Evolutionary conservation across 75 land plant species (phyloP).

Genomic region (Sequoiadendron giganteum): DNA sequence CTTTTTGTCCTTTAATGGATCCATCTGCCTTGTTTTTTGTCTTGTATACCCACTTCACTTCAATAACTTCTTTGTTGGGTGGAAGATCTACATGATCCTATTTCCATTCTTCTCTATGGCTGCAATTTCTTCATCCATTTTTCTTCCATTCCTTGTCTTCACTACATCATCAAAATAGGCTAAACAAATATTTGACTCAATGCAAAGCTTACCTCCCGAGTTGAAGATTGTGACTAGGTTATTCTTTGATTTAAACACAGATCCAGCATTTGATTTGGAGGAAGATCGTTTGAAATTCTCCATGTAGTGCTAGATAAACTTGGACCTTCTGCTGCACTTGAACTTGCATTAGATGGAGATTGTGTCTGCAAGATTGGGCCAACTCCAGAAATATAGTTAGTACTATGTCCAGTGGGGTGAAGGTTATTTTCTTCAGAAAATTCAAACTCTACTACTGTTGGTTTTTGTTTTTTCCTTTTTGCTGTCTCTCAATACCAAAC

Average conservation of each 20-base stretch:
- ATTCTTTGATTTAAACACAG: not conserved
- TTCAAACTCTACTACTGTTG: no score
- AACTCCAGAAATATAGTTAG: no score
- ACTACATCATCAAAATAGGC: not conserved
- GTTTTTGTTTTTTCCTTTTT: no score
- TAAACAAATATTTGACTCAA: not conserved
- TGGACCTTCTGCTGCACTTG: no score
- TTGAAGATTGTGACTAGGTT: not conserved
- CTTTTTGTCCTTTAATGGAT: not conserved
- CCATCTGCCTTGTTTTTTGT: not conserved
- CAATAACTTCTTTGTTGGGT: not conserved
- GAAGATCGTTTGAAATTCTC: not conserved
- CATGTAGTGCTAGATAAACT: no score
- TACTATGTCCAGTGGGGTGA: no score
- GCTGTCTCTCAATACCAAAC: no score
- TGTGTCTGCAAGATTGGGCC: no score
- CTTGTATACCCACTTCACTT: not conserved
- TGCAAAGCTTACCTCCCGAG: not conserved
- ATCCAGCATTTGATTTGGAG: not conserved
- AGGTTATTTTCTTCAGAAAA: no score
- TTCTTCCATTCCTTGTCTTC: not conserved
- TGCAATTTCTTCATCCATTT: not conserved
- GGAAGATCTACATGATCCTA: not conserved
- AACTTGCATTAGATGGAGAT: no score
- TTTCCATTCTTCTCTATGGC: not conserved